Conservation (phyloP, 1,284 basidiomycete genomes). For the Sporisorium reilianum region DNA sequence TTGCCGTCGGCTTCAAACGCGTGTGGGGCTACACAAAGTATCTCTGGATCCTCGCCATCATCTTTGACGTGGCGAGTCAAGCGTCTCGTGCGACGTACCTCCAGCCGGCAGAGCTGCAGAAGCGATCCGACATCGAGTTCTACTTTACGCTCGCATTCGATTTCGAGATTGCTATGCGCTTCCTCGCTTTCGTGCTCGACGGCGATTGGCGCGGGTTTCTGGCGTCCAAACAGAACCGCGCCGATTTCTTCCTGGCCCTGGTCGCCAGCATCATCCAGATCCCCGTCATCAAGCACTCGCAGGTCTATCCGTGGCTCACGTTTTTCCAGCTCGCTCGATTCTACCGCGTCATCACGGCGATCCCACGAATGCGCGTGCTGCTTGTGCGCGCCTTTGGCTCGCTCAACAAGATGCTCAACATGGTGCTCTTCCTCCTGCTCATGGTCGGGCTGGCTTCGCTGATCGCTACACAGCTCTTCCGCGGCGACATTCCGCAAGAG, state of each 20-base stretch:
- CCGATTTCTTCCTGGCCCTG: constrained; percentile 86
- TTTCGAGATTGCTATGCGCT: constrained; percentile 84
- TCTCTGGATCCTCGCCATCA: constrained; percentile 75
- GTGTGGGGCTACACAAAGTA: constrained; percentile 65
- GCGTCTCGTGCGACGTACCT: constrained; percentile 77
- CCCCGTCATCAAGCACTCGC: constrained; percentile 77
- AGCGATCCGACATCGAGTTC: constrained; percentile 76
- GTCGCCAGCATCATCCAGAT: constrained; percentile 86
- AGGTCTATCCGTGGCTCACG: constrained; percentile 89
- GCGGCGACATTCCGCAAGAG: constrained; percentile 78
- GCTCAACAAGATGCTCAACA: constrained; percentile 90
- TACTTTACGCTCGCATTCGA: constrained; percentile 87
- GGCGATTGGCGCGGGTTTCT: constrained; percentile 89
- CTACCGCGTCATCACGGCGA: constrained; percentile 90
- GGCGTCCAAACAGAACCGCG: constrained; percentile 76
- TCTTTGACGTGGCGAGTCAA: constrained; percentile 77
- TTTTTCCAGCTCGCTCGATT: constrained; percentile 89
- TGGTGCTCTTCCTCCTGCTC: constrained; percentile 90
- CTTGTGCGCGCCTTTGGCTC: constrained; percentile 84
- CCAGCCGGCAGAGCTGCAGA: constrained; percentile 19
- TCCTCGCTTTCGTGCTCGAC: constrained; percentile 75
- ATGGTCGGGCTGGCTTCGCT: constrained; percentile 90
- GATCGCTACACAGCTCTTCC: constrained; percentile 78
- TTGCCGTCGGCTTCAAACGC: constrained; percentile 62
- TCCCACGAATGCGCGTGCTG: constrained; percentile 79